Evolutionary conservation across 176 grass and related monocot species (phyloP), one percentile per base, ranked within the genome.

Genomic region (Olyra latifolia): DNA sequence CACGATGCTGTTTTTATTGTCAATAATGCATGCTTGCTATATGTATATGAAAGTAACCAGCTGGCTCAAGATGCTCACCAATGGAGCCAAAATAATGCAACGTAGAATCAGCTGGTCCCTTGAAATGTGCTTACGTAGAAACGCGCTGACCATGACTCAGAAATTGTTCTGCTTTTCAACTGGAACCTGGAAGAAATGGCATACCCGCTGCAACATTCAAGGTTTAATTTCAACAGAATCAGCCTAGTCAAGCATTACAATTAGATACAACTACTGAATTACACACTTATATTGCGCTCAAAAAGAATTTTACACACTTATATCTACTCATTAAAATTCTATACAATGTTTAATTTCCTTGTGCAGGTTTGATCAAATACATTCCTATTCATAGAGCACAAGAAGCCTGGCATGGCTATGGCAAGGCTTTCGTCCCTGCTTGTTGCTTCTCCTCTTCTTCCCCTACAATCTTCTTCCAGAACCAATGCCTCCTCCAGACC

Each of bases 401-500:
- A 85, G 20, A 49, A 57, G 47, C 47, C 56, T 0, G 57, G 23
- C 13, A 84, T 35, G 57, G 42, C 16, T 27, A 25, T 63, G 46
- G n/a, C 15, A 75, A 55, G 54, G 38, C 14, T 29, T 22, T 59
- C 42, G 66, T 42, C 41, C 6, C 40, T 66, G 27, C 38, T 50
- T 55, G 27, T 78, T 45, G 68, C 20, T n/a, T 39, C 58, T 88
- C 81, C 49, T 75, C 71, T 62, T 86, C 76, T 16, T 88, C 83
- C 61, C 74, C 76, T 12, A 91, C 61, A 79, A 88, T 75, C 55
- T 63, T 87, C 67, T 93, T 93, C 88, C 88, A 93, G 76, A 97
- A 93, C 85, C 90, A 86, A 80, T 97, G 88, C 42, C 63, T 66
- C 80, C 48, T 82, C 88, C 88, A 97, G 23, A 97, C 43, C 70